phyloP scores from a whole-genome alignment of 345 rosid genomes.

The Turnera subulata region DNA sequence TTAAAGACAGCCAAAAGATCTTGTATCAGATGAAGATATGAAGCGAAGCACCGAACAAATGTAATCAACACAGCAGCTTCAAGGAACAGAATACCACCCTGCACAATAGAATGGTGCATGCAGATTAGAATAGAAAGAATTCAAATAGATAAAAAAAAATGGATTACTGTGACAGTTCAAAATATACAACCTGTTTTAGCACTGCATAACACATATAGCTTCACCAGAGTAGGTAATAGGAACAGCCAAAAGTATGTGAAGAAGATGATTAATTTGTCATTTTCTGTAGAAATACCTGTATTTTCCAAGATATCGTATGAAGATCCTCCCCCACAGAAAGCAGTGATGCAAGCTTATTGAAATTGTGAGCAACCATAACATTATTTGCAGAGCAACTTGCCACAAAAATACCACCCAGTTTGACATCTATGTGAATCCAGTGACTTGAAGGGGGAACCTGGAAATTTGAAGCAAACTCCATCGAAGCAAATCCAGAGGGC shows the following conservation, averaged over 20 bases:
- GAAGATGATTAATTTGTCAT: conserved; percentile 7
- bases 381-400: conserved; percentile 51
- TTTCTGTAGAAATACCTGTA: conserved; percentile 46
- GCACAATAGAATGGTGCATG: conserved; percentile 39
- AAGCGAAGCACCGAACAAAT: conserved; percentile 41
- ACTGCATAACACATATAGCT: neutral
- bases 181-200: neutral
- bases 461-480: conserved; percentile 35
- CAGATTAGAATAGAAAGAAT: conserved; percentile 13
- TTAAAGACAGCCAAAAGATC: conserved; percentile 31
- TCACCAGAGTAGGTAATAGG: neutral
- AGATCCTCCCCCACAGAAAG: conserved; percentile 54
- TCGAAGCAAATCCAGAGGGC: conserved; percentile 34
- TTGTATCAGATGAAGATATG: conserved; percentile 31
- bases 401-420: conserved; percentile 44
- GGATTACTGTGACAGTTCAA: neutral
- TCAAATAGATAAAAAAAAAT: no score
- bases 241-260: conserved; percentile 7
- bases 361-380: conserved; percentile 42
- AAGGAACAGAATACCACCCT: conserved; percentile 74
- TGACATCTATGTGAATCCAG: conserved; percentile 46
- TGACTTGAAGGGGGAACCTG: conserved; percentile 27
- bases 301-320: conserved; percentile 45
- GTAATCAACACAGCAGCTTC: conserved; percentile 54
- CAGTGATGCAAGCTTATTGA: conserved; percentile 50